A percentile compares a stretch with the other conserved stretches of the same genome.
These are phyloP conservation scores for Claviceps sp. DNA, from an alignment of 2,329 filamentous ascomycete genomes.

Conservation along the genomic window DNA sequence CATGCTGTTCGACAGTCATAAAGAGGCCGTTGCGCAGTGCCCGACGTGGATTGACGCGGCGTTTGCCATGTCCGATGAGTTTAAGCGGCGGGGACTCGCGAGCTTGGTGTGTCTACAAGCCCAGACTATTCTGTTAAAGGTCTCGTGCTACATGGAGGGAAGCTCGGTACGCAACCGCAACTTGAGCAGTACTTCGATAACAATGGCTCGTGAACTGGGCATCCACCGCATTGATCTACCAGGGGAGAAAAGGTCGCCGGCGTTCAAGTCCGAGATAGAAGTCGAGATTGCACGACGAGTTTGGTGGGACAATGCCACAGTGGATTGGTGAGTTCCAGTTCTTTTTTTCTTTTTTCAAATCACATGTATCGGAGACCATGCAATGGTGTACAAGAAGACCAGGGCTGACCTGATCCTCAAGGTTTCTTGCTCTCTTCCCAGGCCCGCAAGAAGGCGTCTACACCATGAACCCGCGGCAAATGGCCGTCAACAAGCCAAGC, in stretches of 20 bases:
- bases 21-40: constrained; percentile 2
- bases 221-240: constrained; percentile 3
- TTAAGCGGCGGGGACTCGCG: constrained; percentile 1
- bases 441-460: constrained; percentile 3
- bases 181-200: constrained; percentile 1
- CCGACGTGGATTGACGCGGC: constrained; percentile 1
- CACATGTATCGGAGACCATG: background rate
- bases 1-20: constrained; percentile 1
- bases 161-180: constrained; percentile 4
- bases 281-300: constrained; percentile 2
- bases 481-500: constrained; percentile 5
- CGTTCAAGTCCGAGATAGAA: background rate
- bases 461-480: constrained; percentile 4
- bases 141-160: constrained; percentile 4
- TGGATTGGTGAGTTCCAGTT: constrained; percentile 2
- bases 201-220: constrained; percentile 5
- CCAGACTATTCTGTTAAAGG: constrained; percentile 1
- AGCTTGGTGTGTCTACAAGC: constrained; percentile 3
- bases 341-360: background rate
- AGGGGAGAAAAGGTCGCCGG: background rate
- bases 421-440: constrained; percentile 4
- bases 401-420: background rate
- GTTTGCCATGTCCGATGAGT: constrained; percentile 2
- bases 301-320: constrained; percentile 4
- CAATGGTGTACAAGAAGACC: background rate